A percentile compares a stretch with the other conserved stretches of the same genome.
Conservation (phyloP, 176 grass and related monocot species). For the Thalia dealbata region DNA sequence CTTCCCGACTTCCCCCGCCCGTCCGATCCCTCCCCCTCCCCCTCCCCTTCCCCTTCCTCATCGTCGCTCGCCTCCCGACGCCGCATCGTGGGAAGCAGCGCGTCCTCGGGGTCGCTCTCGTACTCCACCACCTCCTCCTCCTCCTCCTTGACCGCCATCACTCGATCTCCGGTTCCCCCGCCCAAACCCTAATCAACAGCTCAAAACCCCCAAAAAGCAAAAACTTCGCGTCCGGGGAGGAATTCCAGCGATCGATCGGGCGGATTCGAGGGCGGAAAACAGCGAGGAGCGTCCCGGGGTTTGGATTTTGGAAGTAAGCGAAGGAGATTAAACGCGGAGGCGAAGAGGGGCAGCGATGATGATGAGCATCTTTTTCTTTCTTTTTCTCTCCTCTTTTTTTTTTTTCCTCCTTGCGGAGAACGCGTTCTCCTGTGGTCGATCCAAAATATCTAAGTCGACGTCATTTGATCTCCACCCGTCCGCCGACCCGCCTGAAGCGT, state of each 20-base stretch:
- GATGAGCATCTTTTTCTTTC: neutral
- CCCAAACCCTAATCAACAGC: conserved; percentile 11
- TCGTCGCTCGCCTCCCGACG: conserved; percentile 26
- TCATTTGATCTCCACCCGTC: neutral
- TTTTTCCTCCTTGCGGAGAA: neutral
- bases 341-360: neutral
- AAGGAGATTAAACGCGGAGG: neutral
- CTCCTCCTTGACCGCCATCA: neutral
- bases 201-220: neutral
- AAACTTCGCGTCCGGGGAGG: neutral
- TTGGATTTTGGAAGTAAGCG: neutral
- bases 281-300: neutral
- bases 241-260: too few species aligned
- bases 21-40: conserved; percentile 2
- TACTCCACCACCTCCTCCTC: conserved; percentile 5
- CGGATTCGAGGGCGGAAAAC: neutral
- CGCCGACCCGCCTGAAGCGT: neutral
- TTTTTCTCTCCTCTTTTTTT: too few species aligned
- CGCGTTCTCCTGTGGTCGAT: neutral
- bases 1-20: neutral
- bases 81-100: conserved; percentile 12
- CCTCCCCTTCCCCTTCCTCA: conserved; percentile 12
- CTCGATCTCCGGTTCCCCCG: too few species aligned
- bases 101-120: conserved; percentile 28
- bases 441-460: neutral